Conservation (phyloP, 345 rosid genomes). For the Gossypium bickii region DNA sequence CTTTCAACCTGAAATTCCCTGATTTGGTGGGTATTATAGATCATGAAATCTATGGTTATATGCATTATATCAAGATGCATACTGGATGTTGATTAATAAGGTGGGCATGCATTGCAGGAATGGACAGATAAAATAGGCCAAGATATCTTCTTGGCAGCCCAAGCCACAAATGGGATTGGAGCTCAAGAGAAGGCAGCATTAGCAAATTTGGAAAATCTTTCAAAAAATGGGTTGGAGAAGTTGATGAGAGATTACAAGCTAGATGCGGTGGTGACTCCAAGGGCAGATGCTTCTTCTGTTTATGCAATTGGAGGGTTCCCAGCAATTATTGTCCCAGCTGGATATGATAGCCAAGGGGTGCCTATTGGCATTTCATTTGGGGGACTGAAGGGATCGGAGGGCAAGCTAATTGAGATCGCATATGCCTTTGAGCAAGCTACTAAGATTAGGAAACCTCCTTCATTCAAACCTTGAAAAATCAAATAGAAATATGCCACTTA, state of each 20-base stretch:
- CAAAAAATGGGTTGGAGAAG: slow-evolving; percentile 48
- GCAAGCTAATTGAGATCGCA: slow-evolving; percentile 65
- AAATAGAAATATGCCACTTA: background rate
- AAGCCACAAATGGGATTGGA: slow-evolving; percentile 38
- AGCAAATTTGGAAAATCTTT: slow-evolving; percentile 24
- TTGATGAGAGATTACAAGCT: slow-evolving; percentile 41
- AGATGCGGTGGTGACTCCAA: slow-evolving; percentile 50
- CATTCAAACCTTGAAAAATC: slow-evolving; percentile 25
- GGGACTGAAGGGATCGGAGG: slow-evolving; percentile 58
- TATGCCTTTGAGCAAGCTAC: slow-evolving; percentile 72
- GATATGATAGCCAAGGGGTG: slow-evolving; percentile 40
- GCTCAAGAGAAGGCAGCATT: slow-evolving; percentile 27
- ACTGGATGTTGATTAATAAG: background rate
- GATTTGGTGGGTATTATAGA: slow-evolving; percentile 31
- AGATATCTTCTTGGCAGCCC: slow-evolving; percentile 34
- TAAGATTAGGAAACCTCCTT: slow-evolving; percentile 51
- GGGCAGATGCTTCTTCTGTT: slow-evolving; percentile 18
- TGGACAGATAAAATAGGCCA: slow-evolving; percentile 46
- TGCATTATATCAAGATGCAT: too few species aligned
- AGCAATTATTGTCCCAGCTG: slow-evolving; percentile 64
- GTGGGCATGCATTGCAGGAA: slow-evolving; percentile 35
- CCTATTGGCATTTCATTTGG: slow-evolving; percentile 68
- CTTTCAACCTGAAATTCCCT: slow-evolving; percentile 40
- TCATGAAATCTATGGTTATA: background rate
- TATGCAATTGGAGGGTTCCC: slow-evolving; percentile 70